Evolutionary conservation across 177 flowering plant genomes (phyloP).

Genomic region (Vitis hybrid): DNA sequence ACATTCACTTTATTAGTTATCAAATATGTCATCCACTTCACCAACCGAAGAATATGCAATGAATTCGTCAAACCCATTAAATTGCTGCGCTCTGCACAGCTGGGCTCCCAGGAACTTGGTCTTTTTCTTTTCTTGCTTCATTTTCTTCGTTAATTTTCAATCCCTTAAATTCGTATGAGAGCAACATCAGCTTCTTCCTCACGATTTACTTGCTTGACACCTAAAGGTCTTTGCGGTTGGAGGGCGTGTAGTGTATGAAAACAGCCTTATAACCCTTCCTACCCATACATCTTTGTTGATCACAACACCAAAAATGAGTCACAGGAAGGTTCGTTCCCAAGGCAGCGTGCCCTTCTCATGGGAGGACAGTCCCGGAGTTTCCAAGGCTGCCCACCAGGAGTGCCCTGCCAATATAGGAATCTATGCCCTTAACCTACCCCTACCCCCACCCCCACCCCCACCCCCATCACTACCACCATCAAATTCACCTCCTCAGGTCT

Average conservation of each 20-base stretch:
- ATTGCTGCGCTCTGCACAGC: no score
- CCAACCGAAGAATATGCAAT: no score
- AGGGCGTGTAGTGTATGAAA: slow-evolving; percentile 29
- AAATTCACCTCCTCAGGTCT: not conserved
- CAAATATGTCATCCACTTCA: not conserved
- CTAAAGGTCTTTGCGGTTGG: slow-evolving; percentile 26
- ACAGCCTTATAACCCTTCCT: slow-evolving; percentile 3
- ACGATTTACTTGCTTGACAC: slow-evolving; percentile 30
- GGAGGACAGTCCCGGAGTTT: slow-evolving; percentile 61
- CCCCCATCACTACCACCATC: slow-evolving; percentile 19
- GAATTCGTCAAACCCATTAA: no score
- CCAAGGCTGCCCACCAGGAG: slow-evolving; percentile 27
- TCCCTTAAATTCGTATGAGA: slow-evolving; percentile 19
- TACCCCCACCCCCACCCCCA: slow-evolving; percentile 15
- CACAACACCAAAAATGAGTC: slow-evolving; percentile 29
- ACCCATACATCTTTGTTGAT: not conserved
- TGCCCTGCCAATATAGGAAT: slow-evolving; percentile 1
- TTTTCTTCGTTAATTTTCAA: not conserved
- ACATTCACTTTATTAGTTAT: no score
- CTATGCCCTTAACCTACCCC: slow-evolving; percentile 15
- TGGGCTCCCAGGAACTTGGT: not conserved
- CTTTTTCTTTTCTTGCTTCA: slow-evolving; percentile 3
- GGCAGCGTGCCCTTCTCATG: slow-evolving; percentile 64
- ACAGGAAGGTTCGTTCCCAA: slow-evolving; percentile 39
- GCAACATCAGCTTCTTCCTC: slow-evolving; percentile 27